Evolutionary conservation across 2,329 filamentous ascomycete species (phyloP), one percentile per base, ranked within the genome.

Genomic region (Penicillium aurantiogriseum): DNA sequence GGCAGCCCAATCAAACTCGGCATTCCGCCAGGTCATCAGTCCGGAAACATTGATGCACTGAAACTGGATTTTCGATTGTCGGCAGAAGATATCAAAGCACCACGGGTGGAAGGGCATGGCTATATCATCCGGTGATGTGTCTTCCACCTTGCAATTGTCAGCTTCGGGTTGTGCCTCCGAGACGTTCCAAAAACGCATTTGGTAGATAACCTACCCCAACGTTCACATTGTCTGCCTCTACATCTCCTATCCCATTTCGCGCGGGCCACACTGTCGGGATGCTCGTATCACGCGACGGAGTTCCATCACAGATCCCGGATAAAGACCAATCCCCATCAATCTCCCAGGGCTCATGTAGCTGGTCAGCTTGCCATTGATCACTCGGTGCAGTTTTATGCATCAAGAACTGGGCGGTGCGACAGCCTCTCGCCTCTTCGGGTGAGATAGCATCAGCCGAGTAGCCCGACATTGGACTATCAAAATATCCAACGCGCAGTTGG

Each of bases 11-110:
- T 47, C 48, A 33, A 45, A 58, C 10, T 62, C 59, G 2, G 58
- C 25, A 40, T 64, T 60, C 4, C 62, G 63, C 60, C 59, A 65
- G 4, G 51, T 56, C 39, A 63, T 60, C 2, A 65, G 54, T 0
- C 57, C 54, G 2, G 48, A 23, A 1, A 52, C 9, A 19, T 63
- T 57, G 11, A 64, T 25, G 7, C n/a, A 15, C 17, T 51, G 36
- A 29, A 66, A 61, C 2, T 44, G 56, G 19, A n/a, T 17, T 44
- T 61, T 58, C 2, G 63, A 61, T 40, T 58, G 61, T 5, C 59
- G 59, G 19, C 46, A 58, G 40, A 63, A 63, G 19, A 64, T 64
- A 51, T 64, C 61, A 27, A 66, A 65, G 39, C 63, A 63, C 63
- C 61, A 63, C 2, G 64, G 61, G 35, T 65, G 63, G 31, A 66